Conservation (phyloP, 108 stramenopile species). For the Epithemia pelagica region DNA sequence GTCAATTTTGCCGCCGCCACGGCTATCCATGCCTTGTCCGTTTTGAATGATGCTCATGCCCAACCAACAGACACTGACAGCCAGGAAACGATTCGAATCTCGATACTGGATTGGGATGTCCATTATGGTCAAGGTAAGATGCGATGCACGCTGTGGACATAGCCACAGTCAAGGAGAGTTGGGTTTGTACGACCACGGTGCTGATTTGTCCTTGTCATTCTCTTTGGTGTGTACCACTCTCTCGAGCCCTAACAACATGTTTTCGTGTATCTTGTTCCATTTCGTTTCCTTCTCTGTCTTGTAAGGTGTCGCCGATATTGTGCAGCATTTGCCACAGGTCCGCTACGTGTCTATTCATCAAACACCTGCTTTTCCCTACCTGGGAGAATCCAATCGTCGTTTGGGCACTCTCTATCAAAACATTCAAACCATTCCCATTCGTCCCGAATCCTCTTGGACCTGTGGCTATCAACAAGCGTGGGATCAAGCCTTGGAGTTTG, state of each 20-base stretch:
- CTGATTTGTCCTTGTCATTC: too few relatives aligned
- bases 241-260: too few relatives aligned
- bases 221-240: too few relatives aligned
- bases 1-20: slow-evolving; percentile 57
- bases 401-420: slow-evolving; percentile 23
- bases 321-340: slow-evolving; percentile 14
- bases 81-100: too few relatives aligned
- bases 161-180: too few relatives aligned
- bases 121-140: slow-evolving; percentile 61
- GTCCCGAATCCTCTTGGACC: slow-evolving; percentile 37
- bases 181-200: too few relatives aligned
- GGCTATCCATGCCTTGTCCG: slow-evolving; percentile 26
- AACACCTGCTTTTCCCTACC: slow-evolving; percentile 41
- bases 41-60: too few relatives aligned
- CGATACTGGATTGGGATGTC: slow-evolving; percentile 59
- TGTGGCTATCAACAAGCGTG: slow-evolving; percentile 32
- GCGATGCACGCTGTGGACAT: too few relatives aligned
- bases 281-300: too few relatives aligned
- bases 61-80: slow-evolving; percentile 8
- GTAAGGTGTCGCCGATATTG: slow-evolving; percentile 42
- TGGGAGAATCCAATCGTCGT: slow-evolving; percentile 17
- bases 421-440: slow-evolving; percentile 35
- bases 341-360: slow-evolving; percentile 51
- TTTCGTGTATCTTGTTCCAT: too few relatives aligned
- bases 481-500: slow-evolving; percentile 27